Evolutionary conservation across 768 basidiomycete genomes (phyloP).

Genomic region (Mrakia gelida): DNA sequence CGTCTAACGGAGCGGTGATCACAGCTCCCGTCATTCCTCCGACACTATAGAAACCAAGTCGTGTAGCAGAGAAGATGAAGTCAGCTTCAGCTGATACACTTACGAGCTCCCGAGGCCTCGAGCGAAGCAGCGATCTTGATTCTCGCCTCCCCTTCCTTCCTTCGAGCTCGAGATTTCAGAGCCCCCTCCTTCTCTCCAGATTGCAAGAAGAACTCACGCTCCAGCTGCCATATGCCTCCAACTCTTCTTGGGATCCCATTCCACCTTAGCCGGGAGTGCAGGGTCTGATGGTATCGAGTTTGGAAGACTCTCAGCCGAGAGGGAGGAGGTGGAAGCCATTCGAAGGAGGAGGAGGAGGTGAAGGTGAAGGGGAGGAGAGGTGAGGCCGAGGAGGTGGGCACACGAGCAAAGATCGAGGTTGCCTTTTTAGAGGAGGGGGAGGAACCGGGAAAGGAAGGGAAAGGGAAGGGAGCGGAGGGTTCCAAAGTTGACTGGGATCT

Average conservation of each 20-base stretch:
- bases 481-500: not conserved
- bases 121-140: not conserved
- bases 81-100: not conserved
- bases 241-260: slow-evolving; percentile 33
- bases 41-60: slow-evolving; percentile 52
- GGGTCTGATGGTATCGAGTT: slow-evolving; percentile 14
- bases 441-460: not conserved
- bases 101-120: not conserved
- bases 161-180: not conserved
- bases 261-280: slow-evolving; percentile 3
- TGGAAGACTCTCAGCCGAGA: slow-evolving; percentile 22
- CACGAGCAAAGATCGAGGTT: slow-evolving; percentile 1
- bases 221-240: slow-evolving; percentile 81
- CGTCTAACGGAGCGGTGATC: slow-evolving; percentile 94
- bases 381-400: not conserved
- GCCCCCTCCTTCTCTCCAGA: not conserved
- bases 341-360: slow-evolving; percentile 5
- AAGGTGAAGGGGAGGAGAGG: slow-evolving; percentile 6
- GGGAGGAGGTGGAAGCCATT: slow-evolving; percentile 11
- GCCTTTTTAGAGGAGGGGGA: not conserved
- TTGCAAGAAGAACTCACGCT: slow-evolving; percentile 56
- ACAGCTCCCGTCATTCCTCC: slow-evolving; percentile 98
- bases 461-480: not conserved
- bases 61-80: not conserved
- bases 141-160: not conserved